A percentile compares a stretch with the other conserved stretches of the same genome.
phyloP scores from a whole-genome alignment of 2,329 filamentous ascomycete genomes.

The Curvularia verruculosa region DNA sequence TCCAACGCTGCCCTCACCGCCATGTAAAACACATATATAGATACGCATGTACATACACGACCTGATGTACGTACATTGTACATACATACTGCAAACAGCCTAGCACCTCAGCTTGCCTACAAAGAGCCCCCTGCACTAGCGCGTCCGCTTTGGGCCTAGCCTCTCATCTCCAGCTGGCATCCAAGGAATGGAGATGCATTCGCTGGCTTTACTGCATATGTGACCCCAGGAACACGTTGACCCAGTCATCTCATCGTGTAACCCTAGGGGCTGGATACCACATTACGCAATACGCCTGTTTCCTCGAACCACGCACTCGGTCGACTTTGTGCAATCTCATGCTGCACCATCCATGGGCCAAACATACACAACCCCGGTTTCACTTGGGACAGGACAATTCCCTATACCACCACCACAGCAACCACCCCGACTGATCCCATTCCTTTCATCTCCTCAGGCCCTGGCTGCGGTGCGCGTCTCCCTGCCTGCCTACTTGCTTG shows the following conservation, averaged over 20 bases:
- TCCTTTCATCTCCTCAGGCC: neutral
- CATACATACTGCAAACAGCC: neutral
- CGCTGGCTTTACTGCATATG: slow-evolving; percentile 11
- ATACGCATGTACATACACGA: too few species aligned
- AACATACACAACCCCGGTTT: slow-evolving; percentile 7
- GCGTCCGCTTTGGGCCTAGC: slow-evolving; percentile 14
- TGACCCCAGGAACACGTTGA: slow-evolving; percentile 9
- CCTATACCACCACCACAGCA: neutral
- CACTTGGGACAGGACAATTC: neutral
- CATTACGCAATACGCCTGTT: slow-evolving; percentile 7
- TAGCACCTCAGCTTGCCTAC: slow-evolving; percentile 24
- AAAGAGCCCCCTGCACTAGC: slow-evolving; percentile 16
- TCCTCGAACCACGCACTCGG: slow-evolving; percentile 3
- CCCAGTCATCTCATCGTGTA: slow-evolving; percentile 4
- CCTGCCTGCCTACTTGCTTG: too few species aligned
- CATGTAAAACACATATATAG: too few species aligned
- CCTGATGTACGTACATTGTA: neutral
- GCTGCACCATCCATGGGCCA: slow-evolving; percentile 12
- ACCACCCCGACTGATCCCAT: neutral
- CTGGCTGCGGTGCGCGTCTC: too few species aligned
- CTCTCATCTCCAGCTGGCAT: slow-evolving; percentile 8
- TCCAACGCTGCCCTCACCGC: neutral
- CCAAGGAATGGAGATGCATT: slow-evolving; percentile 8
- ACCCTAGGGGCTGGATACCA: slow-evolving; percentile 7
- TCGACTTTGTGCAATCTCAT: slow-evolving; percentile 5